phyloP scores from a whole-genome alignment of 1,284 basidiomycete species.

The Grifola frondosa region DNA sequence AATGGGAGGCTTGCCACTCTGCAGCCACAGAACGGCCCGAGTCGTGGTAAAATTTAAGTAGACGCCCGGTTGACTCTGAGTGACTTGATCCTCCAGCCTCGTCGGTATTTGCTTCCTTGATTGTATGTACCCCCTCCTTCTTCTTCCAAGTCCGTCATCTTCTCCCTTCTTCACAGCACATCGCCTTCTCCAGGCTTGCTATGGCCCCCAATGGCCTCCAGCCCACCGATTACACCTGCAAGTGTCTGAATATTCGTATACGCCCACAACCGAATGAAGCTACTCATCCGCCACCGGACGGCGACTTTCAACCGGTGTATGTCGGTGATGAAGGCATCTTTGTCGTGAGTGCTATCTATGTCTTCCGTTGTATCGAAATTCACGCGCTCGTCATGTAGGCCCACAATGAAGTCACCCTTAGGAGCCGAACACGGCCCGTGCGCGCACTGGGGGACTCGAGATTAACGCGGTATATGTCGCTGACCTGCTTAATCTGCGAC shows the following conservation, averaged over 20 bases:
- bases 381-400: slow-evolving; percentile 39
- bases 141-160: slow-evolving; percentile 9
- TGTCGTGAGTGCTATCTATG: slow-evolving; percentile 48
- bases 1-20: no score
- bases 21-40: slow-evolving; percentile 19
- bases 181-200: slow-evolving; percentile 11
- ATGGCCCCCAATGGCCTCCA: slow-evolving; percentile 31
- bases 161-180: not conserved
- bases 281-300: slow-evolving; percentile 32
- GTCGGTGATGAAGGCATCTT: slow-evolving; percentile 67
- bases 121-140: slow-evolving; percentile 4
- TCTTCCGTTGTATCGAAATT: slow-evolving; percentile 10
- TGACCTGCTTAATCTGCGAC: slow-evolving; percentile 71
- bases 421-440: slow-evolving; percentile 53
- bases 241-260: slow-evolving; percentile 71
- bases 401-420: slow-evolving; percentile 70
- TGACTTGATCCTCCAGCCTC: slow-evolving; percentile 3
- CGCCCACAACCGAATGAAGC: slow-evolving; percentile 22
- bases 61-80: slow-evolving; percentile 5
- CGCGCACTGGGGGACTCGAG: slow-evolving; percentile 45
- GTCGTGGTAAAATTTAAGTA: slow-evolving; percentile 27
- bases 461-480: slow-evolving; percentile 57
- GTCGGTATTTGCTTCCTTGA: slow-evolving; percentile 5
- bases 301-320: slow-evolving; percentile 55
- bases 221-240: slow-evolving; percentile 50